Percentiles rank a stretch among this genome's conserved stretches.
Conservation (phyloP, 2,329 filamentous ascomycete genomes). For the Scedosporium aurantiacum region DNA sequence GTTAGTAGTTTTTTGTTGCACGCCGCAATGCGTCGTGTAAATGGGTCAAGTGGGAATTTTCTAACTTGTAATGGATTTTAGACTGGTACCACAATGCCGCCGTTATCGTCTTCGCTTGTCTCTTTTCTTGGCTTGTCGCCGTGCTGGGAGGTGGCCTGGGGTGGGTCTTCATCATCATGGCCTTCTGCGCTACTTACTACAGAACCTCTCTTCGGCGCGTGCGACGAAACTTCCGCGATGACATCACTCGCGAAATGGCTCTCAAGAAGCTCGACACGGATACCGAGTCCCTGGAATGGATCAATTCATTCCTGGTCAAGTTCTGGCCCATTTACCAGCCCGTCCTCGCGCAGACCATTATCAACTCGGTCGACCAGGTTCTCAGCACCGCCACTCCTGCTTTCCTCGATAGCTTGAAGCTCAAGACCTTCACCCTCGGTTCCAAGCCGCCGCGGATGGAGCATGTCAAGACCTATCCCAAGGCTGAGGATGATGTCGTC, state of each 20-base stretch:
- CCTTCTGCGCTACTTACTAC: conserved; percentile 87
- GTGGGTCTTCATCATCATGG: conserved; percentile 92
- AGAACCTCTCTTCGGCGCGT: conserved; percentile 88
- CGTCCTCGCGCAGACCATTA: conserved; percentile 81
- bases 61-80: conserved; percentile 18
- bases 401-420: conserved; percentile 85
- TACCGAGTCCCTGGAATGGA: conserved; percentile 91
- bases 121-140: conserved; percentile 82
- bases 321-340: conserved; percentile 99
- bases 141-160: conserved; percentile 81
- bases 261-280: conserved; percentile 84
- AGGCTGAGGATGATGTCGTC: conserved; percentile 87
- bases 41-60: not conserved
- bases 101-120: conserved; percentile 86
- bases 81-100: conserved; percentile 98
- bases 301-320: conserved; percentile 96
- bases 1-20: conserved; percentile 25
- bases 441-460: conserved; percentile 93
- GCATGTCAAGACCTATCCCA: conserved; percentile 96
- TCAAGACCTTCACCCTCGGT: conserved; percentile 88
- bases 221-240: conserved; percentile 89
- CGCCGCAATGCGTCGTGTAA: not conserved
- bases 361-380: conserved; percentile 91
- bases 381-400: conserved; percentile 82
- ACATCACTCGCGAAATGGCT: conserved; percentile 78